phyloP scores from a whole-genome alignment of 108 stramenopile species.

The Nannochloropsis oceanica region DNA sequence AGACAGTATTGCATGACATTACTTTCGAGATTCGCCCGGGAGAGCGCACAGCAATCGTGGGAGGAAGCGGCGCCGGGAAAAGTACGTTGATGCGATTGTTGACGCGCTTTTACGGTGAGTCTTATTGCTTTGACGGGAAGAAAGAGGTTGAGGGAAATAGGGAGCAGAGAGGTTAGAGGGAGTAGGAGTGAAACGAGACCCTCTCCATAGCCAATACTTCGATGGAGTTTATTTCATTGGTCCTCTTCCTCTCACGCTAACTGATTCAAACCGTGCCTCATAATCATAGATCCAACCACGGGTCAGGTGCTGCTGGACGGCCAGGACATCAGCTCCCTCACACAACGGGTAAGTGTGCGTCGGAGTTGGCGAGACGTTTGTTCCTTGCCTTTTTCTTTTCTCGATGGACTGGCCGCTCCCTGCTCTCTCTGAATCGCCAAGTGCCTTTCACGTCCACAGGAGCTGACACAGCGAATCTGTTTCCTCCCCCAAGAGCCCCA shows the following conservation, averaged over 20 bases:
- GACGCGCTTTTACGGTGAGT: constrained; percentile 15
- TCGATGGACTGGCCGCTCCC: too few relatives aligned
- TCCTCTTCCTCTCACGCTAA: too few relatives aligned
- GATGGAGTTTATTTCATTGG: too few relatives aligned
- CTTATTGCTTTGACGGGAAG: constrained; percentile 22
- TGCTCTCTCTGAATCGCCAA: too few relatives aligned
- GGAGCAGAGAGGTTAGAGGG: too few relatives aligned
- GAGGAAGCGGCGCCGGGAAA: constrained; percentile 50
- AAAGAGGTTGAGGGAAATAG: not conserved
- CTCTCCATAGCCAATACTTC: too few relatives aligned
- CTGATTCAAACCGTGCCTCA: not conserved
- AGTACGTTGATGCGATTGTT: constrained; percentile 39
- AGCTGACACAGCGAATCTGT: constrained; percentile 39
- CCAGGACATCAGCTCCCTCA: too few relatives aligned
- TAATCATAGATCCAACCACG: not conserved
- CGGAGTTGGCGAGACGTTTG: too few relatives aligned
- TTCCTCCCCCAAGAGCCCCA: constrained; percentile 63
- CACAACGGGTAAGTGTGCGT: too few relatives aligned
- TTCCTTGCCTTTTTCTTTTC: too few relatives aligned
- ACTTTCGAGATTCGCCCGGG: constrained; percentile 6
- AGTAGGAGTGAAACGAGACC: too few relatives aligned
- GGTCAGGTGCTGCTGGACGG: not conserved
- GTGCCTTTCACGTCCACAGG: constrained; percentile 11
- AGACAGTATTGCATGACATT: not conserved
- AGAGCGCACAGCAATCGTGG: constrained; percentile 17